These are phyloP conservation scores for Pseudocercospora macadamiae DNA, from an alignment of 2,329 filamentous ascomycete genomes.

Conservation along the genomic window DNA sequence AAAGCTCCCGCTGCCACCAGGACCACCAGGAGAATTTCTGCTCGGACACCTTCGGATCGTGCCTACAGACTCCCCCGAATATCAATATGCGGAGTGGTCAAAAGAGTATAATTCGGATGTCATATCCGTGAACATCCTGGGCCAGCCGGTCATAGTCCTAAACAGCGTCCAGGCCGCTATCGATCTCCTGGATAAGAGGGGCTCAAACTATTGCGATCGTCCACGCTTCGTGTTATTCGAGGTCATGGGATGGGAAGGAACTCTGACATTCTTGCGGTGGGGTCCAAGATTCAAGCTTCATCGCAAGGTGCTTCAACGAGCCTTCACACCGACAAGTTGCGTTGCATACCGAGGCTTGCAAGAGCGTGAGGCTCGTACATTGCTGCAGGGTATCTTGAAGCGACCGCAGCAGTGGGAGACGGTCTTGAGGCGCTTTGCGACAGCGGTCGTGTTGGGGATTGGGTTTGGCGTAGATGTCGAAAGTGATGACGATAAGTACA, in stretches of 20 bases:
- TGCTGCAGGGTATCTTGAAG: conserved; percentile 45
- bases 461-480: conserved; percentile 52
- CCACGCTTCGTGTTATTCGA: conserved; percentile 33
- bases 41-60: conserved; percentile 32
- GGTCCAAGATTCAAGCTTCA: conserved; percentile 42
- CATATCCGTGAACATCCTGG: conserved; percentile 47
- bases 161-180: conserved; percentile 42
- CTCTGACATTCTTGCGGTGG: conserved; percentile 49
- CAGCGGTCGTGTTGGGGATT: conserved; percentile 48
- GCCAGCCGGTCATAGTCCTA: conserved; percentile 47
- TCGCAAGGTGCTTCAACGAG: conserved; percentile 50
- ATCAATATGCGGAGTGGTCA: conserved; percentile 25
- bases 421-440: conserved; percentile 43
- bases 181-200: conserved; percentile 44
- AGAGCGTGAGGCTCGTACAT: conserved; percentile 48
- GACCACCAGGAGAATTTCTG: conserved; percentile 28
- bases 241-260: conserved; percentile 51
- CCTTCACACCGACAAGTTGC: conserved; percentile 48
- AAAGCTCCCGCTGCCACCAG: conserved; percentile 28
- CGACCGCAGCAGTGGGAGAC: conserved; percentile 44
- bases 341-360: conserved; percentile 48
- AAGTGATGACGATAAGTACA: conserved; percentile 46
- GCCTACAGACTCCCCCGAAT: conserved; percentile 29
- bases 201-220: conserved; percentile 43
- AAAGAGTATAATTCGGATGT: conserved; percentile 33